Evolutionary conservation across 768 basidiomycete species (phyloP).

Genomic region (Clitopilus hobsonii): DNA sequence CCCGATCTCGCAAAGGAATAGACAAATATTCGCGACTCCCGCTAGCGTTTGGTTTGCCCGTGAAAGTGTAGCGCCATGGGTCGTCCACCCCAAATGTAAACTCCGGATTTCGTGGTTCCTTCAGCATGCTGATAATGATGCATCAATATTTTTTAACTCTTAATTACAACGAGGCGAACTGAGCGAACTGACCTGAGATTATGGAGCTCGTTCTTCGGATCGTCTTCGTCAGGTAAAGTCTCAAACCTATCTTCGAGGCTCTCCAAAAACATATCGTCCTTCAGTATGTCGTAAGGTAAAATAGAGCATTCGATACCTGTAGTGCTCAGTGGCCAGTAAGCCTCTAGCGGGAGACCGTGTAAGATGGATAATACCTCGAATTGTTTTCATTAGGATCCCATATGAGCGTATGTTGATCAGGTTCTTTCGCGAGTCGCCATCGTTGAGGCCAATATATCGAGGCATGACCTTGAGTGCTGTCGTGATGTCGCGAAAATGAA

Average conservation of each 20-base stretch:
- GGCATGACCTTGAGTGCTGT: conserved; percentile 17
- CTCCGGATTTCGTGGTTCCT: background rate
- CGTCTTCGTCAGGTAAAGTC: background rate
- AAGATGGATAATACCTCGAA: conserved; percentile 32
- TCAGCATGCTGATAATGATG: background rate
- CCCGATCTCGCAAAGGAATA: background rate
- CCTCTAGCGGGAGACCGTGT: too few species aligned
- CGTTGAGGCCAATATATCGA: conserved; percentile 5
- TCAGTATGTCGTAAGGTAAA: conserved; percentile 28
- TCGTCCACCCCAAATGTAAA: background rate
- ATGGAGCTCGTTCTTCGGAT: background rate
- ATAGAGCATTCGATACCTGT: conserved; percentile 45
- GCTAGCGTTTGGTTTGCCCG: background rate
- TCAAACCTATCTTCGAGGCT: background rate
- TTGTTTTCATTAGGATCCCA: conserved; percentile 32
- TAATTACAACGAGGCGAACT: background rate
- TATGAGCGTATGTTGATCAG: conserved; percentile 36
- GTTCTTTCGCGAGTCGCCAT: conserved; percentile 8
- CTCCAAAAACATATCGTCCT: background rate
- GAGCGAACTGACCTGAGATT: background rate
- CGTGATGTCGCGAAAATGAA: conserved; percentile 24
- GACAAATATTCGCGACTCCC: background rate
- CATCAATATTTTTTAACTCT: background rate
- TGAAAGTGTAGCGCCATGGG: background rate
- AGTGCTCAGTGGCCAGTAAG: background rate